A percentile compares a stretch with the other conserved stretches of the same genome.
phyloP scores from a whole-genome alignment of 2,329 filamentous ascomycete species.

The Cladosporium oxysporum region DNA sequence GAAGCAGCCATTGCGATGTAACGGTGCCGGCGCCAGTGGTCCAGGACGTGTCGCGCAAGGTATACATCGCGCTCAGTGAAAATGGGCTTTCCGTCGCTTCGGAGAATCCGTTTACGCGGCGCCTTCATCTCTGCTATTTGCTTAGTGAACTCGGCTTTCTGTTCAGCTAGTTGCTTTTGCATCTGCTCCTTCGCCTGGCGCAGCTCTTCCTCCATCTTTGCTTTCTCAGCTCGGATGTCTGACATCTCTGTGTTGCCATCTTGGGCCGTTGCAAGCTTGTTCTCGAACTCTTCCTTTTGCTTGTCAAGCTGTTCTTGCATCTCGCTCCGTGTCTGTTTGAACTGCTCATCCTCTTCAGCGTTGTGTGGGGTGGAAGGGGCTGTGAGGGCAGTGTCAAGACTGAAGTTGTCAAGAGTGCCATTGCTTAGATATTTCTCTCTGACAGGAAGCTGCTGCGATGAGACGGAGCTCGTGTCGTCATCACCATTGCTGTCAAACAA shows the following conservation, averaged over 20 bases:
- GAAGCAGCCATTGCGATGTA: conserved; percentile 94
- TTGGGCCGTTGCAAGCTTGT: conserved; percentile 74
- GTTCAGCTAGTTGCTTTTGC: conserved; percentile 78
- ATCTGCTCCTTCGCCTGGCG: conserved; percentile 81
- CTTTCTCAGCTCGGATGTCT: conserved; percentile 80
- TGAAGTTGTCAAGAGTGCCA: conserved; percentile 86
- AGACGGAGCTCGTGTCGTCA: conserved; percentile 86
- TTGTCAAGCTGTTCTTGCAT: conserved; percentile 81
- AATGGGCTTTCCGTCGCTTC: conserved; percentile 50
- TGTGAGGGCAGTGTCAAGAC: conserved; percentile 87
- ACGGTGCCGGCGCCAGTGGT: conserved; percentile 78
- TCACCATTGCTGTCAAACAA: conserved; percentile 58
- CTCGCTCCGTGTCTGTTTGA: conserved; percentile 75
- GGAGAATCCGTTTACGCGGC: conserved; percentile 28
- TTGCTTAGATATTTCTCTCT: conserved; percentile 95
- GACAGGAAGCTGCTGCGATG: conserved; percentile 62
- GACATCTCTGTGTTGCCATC: conserved; percentile 76
- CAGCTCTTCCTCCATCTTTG: conserved; percentile 80
- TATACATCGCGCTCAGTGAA: conserved; percentile 72
- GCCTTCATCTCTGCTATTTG: conserved; percentile 73
- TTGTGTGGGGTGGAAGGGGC: conserved; percentile 90
- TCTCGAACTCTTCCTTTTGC: conserved; percentile 80
- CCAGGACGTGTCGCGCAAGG: conserved; percentile 65
- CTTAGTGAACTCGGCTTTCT: conserved; percentile 81
- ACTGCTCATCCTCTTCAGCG: conserved; percentile 75